Evolutionary conservation across 2,329 filamentous ascomycete species (phyloP).

Genomic region (Trichoderma atroviride): DNA sequence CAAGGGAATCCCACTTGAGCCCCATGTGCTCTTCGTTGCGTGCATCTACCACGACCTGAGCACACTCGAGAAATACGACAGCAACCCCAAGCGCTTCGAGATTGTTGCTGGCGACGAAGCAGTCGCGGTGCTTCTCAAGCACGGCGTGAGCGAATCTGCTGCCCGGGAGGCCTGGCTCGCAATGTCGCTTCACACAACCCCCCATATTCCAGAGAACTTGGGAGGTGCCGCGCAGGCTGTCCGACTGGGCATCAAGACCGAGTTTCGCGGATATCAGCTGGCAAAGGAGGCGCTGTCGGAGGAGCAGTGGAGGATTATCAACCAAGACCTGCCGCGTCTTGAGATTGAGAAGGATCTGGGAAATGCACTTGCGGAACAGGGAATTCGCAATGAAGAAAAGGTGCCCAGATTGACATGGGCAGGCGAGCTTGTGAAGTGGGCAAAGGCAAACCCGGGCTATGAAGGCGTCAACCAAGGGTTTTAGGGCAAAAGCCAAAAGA

Average conservation of each 20-base stretch:
- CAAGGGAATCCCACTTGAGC: not conserved
- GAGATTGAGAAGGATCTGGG: slow-evolving; percentile 19
- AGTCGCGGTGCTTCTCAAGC: slow-evolving; percentile 4
- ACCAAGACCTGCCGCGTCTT: slow-evolving; percentile 21
- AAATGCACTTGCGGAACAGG: slow-evolving; percentile 16
- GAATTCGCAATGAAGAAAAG: not conserved
- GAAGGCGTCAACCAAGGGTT: slow-evolving; percentile 15
- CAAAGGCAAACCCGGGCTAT: slow-evolving; percentile 18
- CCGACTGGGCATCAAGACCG: slow-evolving; percentile 12
- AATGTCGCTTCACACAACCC: slow-evolving; percentile 21
- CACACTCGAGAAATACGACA: slow-evolving; percentile 15
- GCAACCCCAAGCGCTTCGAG: slow-evolving; percentile 20
- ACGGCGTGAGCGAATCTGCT: slow-evolving; percentile 8
- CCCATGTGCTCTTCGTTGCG: slow-evolving; percentile 24
- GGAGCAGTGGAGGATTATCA: slow-evolving; percentile 4
- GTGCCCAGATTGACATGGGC: slow-evolving; percentile 17
- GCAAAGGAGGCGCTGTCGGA: not conserved
- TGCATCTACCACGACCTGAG: slow-evolving; percentile 24
- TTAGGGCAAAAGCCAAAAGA: not conserved
- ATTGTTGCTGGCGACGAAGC: slow-evolving; percentile 13
- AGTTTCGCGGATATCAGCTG: slow-evolving; percentile 3
- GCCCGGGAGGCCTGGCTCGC: slow-evolving; percentile 20
- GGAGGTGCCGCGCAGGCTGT: slow-evolving; percentile 18
- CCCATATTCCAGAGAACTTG: slow-evolving; percentile 14
- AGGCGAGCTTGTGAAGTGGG: slow-evolving; percentile 6